Evolutionary conservation across 1,284 basidiomycete species (phyloP).

Genomic region (Blastosporella zonata): DNA sequence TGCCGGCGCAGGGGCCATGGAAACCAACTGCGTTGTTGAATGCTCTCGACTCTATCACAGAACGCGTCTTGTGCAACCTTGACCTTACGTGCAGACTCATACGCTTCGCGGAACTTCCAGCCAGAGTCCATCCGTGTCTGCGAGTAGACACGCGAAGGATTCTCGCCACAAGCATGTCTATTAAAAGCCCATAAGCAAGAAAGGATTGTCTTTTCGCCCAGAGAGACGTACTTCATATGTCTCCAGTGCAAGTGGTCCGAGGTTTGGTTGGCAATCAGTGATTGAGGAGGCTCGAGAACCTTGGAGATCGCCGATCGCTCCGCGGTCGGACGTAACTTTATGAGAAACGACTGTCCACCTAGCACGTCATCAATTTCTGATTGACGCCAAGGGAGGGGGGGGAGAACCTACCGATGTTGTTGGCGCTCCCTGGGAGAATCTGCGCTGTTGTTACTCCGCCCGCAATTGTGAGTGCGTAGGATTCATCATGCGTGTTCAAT

Average conservation of each 20-base stretch:
- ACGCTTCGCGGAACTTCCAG: constrained; percentile 61
- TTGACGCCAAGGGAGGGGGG: neutral
- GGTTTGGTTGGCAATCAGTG: constrained; percentile 37
- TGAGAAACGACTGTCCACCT: constrained; percentile 65
- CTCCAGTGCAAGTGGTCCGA: constrained; percentile 46
- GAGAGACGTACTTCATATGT: constrained; percentile 52
- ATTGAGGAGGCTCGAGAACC: constrained; percentile 55
- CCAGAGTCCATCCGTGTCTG: constrained; percentile 57
- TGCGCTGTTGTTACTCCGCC: constrained; percentile 46
- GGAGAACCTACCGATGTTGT: constrained; percentile 48
- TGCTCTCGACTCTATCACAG: constrained; percentile 54
- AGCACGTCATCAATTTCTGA: constrained; percentile 1
- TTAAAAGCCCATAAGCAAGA: neutral
- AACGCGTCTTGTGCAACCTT: constrained; percentile 74
- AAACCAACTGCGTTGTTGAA: constrained; percentile 28
- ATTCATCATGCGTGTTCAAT: constrained; percentile 47
- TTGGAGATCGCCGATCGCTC: constrained; percentile 52
- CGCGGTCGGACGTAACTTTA: constrained; percentile 55
- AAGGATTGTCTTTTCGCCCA: neutral
- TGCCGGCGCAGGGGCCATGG: neutral
- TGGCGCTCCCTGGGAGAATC: constrained; percentile 49
- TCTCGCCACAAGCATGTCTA: constrained; percentile 1
- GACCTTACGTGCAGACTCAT: constrained; percentile 74
- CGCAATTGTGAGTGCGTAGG: constrained; percentile 41
- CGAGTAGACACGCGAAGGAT: constrained; percentile 33